Conservation (phyloP, 2,329 filamentous ascomycete genomes). For the Teratosphaeria zuluensis region DNA sequence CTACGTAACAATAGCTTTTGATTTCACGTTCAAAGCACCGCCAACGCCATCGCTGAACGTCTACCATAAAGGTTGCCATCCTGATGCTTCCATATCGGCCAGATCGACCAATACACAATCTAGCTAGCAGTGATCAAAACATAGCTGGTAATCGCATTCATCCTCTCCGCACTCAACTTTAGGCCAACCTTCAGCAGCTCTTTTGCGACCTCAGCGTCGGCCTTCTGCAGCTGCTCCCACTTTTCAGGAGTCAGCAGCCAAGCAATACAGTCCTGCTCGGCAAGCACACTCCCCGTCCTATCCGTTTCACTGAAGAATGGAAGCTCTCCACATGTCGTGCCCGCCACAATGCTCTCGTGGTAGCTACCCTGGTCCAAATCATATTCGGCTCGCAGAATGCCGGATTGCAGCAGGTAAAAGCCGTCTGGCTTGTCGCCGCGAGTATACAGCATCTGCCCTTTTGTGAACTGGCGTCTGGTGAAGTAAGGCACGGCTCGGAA, state of each 20-base stretch:
- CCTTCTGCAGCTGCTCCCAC: slow-evolving; percentile 63
- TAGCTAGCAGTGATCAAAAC: slow-evolving; percentile 33
- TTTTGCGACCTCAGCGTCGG: slow-evolving; percentile 66
- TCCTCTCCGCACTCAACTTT: slow-evolving; percentile 88
- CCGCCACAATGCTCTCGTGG: slow-evolving; percentile 85
- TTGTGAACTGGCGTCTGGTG: slow-evolving; percentile 52
- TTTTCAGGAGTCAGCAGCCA: slow-evolving; percentile 68
- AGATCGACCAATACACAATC: slow-evolving; percentile 2
- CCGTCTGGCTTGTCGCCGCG: slow-evolving; percentile 65
- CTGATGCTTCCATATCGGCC: background rate
- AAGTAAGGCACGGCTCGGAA: slow-evolving; percentile 72
- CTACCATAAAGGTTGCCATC: background rate
- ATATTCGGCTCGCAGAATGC: slow-evolving; percentile 84
- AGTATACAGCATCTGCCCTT: slow-evolving; percentile 66
- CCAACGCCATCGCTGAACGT: background rate
- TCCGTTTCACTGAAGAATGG: slow-evolving; percentile 91
- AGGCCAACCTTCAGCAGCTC: slow-evolving; percentile 81
- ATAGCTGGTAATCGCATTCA: slow-evolving; percentile 56
- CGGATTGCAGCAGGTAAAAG: slow-evolving; percentile 85
- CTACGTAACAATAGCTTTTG: background rate
- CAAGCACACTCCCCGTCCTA: slow-evolving; percentile 75
- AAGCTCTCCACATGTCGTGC: slow-evolving; percentile 89
- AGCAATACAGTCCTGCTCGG: slow-evolving; percentile 59
- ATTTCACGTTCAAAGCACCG: background rate
- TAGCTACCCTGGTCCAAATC: slow-evolving; percentile 80